phyloP scores from a whole-genome alignment of 345 rosid species.

The Pistacia integerrima region DNA sequence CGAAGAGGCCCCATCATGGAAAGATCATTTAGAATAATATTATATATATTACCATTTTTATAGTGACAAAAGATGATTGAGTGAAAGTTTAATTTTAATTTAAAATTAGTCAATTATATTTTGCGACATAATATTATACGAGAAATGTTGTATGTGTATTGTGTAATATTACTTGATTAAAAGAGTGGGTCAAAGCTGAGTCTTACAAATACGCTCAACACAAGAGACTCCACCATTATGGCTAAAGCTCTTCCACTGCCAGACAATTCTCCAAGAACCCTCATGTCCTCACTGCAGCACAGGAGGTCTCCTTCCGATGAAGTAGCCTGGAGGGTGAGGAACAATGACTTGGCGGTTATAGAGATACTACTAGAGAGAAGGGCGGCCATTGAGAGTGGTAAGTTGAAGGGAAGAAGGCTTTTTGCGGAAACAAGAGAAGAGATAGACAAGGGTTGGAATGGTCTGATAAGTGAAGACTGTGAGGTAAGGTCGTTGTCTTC shows the following conservation, averaged over 20 bases:
- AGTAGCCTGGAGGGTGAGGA: constrained; percentile 41
- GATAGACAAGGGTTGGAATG: constrained; percentile 1
- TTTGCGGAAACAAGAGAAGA: constrained; percentile 25
- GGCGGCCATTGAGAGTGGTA: constrained; percentile 44
- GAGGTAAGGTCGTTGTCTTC: constrained; percentile 30
- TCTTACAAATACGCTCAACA: constrained; percentile 25
- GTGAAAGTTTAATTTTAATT: no score
- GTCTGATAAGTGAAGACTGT: constrained; percentile 19
- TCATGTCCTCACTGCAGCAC: constrained; percentile 53
- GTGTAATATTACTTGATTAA: no score
- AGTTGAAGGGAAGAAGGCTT: constrained; percentile 46
- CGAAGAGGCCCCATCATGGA: constrained; percentile 36
- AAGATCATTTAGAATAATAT: constrained; percentile 12
- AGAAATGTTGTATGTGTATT: no score
- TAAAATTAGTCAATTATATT: no score
- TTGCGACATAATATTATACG: no score
- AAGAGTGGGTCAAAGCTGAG: constrained; percentile 11
- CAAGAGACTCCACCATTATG: constrained; percentile 21
- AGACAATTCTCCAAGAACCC: constrained; percentile 47
- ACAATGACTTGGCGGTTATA: constrained; percentile 34
- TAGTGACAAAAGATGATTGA: no score
- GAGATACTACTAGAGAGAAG: constrained; percentile 45
- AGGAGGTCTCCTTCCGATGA: constrained; percentile 13
- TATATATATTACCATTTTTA: no score
- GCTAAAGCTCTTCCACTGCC: constrained; percentile 27